Evolutionary conservation across 1,139 yeast genomes (phyloP).

Genomic region (Taphrina populina): DNA sequence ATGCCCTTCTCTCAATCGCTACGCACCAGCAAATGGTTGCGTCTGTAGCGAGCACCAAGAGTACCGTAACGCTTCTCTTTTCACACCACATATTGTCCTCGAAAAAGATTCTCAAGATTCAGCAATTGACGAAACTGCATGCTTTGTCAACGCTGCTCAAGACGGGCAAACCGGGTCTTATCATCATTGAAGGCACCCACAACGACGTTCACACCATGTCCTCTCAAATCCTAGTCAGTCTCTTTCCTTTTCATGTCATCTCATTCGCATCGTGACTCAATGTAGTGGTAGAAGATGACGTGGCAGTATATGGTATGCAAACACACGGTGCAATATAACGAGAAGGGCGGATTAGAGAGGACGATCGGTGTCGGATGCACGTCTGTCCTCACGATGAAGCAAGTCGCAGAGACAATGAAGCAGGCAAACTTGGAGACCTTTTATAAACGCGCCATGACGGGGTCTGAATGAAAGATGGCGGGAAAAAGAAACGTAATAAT

Average conservation of each 20-base stretch:
- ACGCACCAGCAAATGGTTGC: too few relatives aligned
- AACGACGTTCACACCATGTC: neutral
- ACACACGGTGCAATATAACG: too few relatives aligned
- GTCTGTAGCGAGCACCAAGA: too few relatives aligned
- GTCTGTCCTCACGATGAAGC: neutral
- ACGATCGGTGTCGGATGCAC: neutral
- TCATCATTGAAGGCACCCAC: neutral
- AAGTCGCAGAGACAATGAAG: neutral
- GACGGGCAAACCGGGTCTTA: constrained; percentile 10
- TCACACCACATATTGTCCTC: constrained; percentile 17
- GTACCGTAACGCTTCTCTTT: neutral
- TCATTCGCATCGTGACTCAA: too few relatives aligned
- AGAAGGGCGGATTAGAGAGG: neutral
- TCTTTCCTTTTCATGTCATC: neutral
- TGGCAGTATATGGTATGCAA: constrained; percentile 10
- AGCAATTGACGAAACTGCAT: neutral
- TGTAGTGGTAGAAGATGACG: neutral
- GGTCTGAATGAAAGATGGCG: neutral
- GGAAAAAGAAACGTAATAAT: too few relatives aligned
- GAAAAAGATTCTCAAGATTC: constrained; percentile 1
- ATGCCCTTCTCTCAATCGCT: too few relatives aligned
- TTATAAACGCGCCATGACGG: neutral
- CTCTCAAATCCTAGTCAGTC: neutral
- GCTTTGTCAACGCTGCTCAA: neutral
- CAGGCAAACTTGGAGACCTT: neutral